Base-by-base conservation (phyloP, 257 asterid genomes). In the Cinchona pubescens region DNA sequence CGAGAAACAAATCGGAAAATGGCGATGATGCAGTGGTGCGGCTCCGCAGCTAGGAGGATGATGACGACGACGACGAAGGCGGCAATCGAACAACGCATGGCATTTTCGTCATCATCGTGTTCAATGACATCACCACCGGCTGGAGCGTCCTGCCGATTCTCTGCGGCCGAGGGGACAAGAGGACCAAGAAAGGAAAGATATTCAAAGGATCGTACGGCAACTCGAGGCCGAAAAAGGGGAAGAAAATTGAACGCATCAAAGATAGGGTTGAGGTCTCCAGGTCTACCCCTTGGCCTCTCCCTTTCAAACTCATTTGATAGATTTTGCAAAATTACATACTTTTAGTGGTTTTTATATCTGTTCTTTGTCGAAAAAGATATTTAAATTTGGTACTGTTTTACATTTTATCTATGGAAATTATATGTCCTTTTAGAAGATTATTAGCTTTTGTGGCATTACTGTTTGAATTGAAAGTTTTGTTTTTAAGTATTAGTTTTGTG, bases 211-310 rank as follows among this genome's bases (percentile, higher is more conserved):
- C 97, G 60, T 92, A 72, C 75, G 96, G 99, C 16, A 92, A 88
- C 60, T 43, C 78, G 40, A 87, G 97, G 71, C 97, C 97, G 5
- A 86, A 90, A 46, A 90, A 76, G 83, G 97, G 88, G 66, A 88
- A 92, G 89, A 74, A 82, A 81, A 84, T 88, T 11, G 93, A 92
- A 60, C 85, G 97, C 62, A 88, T 91, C 43, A 89, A 92, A 90
- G 95, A 93, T 79, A 90, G 83, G 83, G 75, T 87, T 51, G 96
- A 89, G 86, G 92, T 93, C 15, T 94, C 97, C 70, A 89, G 92
- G 89, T 91, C 99, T 75, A 89, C 98, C 75, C 96, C 96, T 35
- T 91, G 97, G 98, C 99, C 98, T 82, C 88, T 92, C 14, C 92
- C 98, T 81, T 90, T 94, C 90, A 94, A 89, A 82, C 91, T 91